phyloP scores from a whole-genome alignment of 352 stramenopile species.

The Pythium brachiatum region DNA sequence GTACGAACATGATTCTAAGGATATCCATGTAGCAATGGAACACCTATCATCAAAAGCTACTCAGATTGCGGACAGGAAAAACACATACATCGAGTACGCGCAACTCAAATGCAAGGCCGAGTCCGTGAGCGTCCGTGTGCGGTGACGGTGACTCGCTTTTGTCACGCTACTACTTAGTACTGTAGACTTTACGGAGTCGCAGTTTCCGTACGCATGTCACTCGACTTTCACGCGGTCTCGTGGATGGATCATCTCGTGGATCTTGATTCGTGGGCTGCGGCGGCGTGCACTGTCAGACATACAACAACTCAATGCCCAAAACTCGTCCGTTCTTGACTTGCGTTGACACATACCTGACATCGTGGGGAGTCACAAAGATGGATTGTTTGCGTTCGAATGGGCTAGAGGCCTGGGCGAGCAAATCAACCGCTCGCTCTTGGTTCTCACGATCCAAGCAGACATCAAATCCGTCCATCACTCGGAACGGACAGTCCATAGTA shows the following conservation, averaged over 20 bases:
- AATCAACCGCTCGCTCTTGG: slow-evolving; percentile 93
- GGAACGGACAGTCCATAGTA: slow-evolving; percentile 91
- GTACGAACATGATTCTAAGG: too few relatives aligned
- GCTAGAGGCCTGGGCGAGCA: slow-evolving; percentile 88
- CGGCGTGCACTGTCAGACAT: slow-evolving; percentile 44
- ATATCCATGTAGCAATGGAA: too few relatives aligned
- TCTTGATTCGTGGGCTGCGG: slow-evolving; percentile 75
- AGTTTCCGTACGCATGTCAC: too few relatives aligned
- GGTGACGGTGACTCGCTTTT: too few relatives aligned
- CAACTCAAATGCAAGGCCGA: too few relatives aligned
- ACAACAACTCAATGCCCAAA: slow-evolving; percentile 8
- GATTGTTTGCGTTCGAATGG: slow-evolving; percentile 76
- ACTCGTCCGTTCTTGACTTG: too few relatives aligned
- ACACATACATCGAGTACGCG: too few relatives aligned
- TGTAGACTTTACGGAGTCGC: too few relatives aligned
- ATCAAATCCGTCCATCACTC: slow-evolving; percentile 99
- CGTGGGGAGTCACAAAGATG: slow-evolving; percentile 88
- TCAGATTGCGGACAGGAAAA: too few relatives aligned
- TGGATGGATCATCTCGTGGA: slow-evolving; percentile 84
- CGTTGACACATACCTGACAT: slow-evolving; percentile 81
- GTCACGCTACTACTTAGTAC: too few relatives aligned
- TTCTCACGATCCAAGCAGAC: slow-evolving; percentile 99
- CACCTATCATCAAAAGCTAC: too few relatives aligned
- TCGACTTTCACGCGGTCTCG: slow-evolving; percentile 74
- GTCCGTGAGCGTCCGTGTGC: too few relatives aligned